Base-by-base conservation (phyloP, 1,284 basidiomycete genomes). In the Gymnopus androsaceus region DNA sequence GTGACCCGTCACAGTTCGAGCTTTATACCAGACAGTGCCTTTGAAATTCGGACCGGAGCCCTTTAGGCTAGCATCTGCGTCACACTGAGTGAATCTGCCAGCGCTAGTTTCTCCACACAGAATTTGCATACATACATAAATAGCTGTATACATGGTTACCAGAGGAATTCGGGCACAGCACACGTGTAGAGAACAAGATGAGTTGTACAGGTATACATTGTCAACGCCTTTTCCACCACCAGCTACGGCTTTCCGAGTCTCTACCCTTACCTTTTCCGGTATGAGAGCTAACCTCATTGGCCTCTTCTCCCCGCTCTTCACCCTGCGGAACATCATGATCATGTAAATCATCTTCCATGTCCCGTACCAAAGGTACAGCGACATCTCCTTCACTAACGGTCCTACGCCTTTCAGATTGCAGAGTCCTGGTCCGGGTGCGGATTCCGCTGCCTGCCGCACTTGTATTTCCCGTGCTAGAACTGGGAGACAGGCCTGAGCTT, bases 361-460 rank as follows among this genome's bases (percentile, higher is more conserved):
- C 36, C 15, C 48, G 48, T 25, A 25, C 25, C 48, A 19, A 38
- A 9, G 48, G 21, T 25, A 21, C 15, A 25, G 21, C n/a, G 31
- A 72, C 62, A 62, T 77, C 75, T 5, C 79, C 76, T 57, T 82
- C 81, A 60, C 82, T 83, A 44, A 81, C 75, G 40, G 75, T 75
- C 66, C 78, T 68, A 58, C 78, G 69, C 66, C 73, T 45, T 36
- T 68, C 64, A 63, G 61, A 60, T 60, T 65, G 40, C 62, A 60
- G 58, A 61, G 55, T 62, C 62, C 59, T 61, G 17, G 46, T 11
- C 33, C 46, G 12, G 33, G 12, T 2, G 14, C 56, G 38, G 60
- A 64, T 59, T 60, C 63, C 66, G 59, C 61, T 50, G 37, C 66
- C 58, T 64, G 68, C 54, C 54, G 60, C 51, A 61, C 64, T 33